Conservation (phyloP, 352 stramenopile genomes). For the Globisporangium cylindrosporum region DNA sequence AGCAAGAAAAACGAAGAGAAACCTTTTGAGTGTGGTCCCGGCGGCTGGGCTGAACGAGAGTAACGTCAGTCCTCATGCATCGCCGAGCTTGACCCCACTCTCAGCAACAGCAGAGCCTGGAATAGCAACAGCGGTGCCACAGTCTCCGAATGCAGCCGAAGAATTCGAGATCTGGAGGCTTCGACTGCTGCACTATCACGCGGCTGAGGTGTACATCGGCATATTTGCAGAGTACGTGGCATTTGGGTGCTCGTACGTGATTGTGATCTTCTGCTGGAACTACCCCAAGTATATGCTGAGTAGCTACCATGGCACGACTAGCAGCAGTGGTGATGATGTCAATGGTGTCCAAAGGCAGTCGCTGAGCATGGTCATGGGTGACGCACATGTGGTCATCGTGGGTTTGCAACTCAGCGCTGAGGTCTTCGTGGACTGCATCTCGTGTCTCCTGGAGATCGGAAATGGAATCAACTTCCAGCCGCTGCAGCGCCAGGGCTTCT, state of each 20-base stretch:
- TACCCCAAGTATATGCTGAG: conserved; percentile 27
- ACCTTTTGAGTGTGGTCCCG: not conserved
- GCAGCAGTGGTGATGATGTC: too few species aligned
- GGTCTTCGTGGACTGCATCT: conserved; percentile 24
- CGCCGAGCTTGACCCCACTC: too few species aligned
- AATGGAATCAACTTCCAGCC: conserved; percentile 20
- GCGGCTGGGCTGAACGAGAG: not conserved
- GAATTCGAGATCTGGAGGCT: conserved; percentile 15
- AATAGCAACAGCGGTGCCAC: too few species aligned
- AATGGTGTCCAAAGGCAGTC: not conserved
- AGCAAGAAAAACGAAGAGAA: not conserved
- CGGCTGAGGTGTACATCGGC: conserved; percentile 29
- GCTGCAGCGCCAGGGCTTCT: conserved; percentile 17
- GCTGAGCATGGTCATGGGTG: conserved; percentile 1
- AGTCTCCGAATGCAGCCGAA: too few species aligned
- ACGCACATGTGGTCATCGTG: conserved; percentile 14
- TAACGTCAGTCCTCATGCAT: too few species aligned
- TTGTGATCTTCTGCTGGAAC: conserved; percentile 30
- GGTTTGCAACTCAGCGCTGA: conserved; percentile 20
- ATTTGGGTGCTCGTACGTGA: conserved; percentile 36
- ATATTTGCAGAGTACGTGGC: conserved; percentile 51
- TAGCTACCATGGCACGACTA: not conserved
- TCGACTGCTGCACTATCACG: conserved; percentile 26
- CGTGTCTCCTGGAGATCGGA: conserved; percentile 20
- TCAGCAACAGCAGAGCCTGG: too few species aligned